phyloP scores from a whole-genome alignment of 495 filamentous ascomycete species.

The Echria macrotheca region DNA sequence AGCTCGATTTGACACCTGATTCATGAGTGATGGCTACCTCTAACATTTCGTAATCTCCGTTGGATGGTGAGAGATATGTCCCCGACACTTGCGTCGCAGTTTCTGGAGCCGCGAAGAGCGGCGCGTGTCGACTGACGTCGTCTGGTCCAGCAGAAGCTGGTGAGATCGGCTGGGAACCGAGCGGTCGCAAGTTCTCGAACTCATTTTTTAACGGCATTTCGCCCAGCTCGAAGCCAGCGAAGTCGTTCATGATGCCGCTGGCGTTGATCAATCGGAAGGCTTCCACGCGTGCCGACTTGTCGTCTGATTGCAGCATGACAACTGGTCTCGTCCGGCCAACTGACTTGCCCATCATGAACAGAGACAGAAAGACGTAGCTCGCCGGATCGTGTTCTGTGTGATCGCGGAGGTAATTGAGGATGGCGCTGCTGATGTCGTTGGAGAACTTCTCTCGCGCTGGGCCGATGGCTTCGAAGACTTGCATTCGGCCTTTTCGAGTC shows the following conservation, averaged over 20 bases:
- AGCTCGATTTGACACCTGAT: not conserved
- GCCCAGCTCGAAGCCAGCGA: constrained; percentile 9
- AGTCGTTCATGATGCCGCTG: constrained; percentile 9
- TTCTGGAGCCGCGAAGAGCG: not conserved
- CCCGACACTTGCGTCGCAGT: not conserved
- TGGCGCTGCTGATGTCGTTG: not conserved
- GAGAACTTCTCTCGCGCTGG: not conserved
- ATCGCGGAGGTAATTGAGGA: constrained; percentile 6
- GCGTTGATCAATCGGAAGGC: constrained; percentile 10
- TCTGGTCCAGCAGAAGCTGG: not conserved
- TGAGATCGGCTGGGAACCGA: not conserved
- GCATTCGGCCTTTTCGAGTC: not conserved
- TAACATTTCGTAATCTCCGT: not conserved
- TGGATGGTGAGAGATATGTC: not conserved
- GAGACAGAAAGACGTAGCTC: constrained; percentile 1
- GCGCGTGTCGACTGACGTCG: not conserved
- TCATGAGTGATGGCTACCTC: not conserved
- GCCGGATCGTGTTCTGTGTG: constrained; percentile 4
- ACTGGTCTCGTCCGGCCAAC: constrained; percentile 1
- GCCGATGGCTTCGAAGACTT: constrained; percentile 10
- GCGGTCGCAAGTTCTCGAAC: constrained; percentile 6
- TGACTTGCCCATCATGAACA: constrained; percentile 15
- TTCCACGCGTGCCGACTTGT: not conserved
- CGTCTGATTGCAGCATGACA: constrained; percentile 13
- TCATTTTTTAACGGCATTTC: constrained; percentile 6